These are phyloP conservation scores for Poa pratensis DNA, from an alignment of 176 grass and related monocot species.

Conservation along the genomic window DNA sequence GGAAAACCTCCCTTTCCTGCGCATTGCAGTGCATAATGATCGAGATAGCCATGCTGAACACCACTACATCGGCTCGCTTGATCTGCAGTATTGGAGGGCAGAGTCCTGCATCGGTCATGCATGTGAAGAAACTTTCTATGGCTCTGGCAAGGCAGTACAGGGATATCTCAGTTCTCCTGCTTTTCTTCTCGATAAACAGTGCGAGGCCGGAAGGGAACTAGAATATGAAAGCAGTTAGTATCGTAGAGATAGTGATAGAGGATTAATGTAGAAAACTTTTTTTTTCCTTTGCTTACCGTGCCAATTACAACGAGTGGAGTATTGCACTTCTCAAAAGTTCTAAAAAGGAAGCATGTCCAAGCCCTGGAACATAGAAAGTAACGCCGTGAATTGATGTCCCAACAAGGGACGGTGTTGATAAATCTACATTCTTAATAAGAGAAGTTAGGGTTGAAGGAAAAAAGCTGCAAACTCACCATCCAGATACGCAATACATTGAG, in stretches of 20 bases:
- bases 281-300: constrained; percentile 54
- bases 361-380: constrained; percentile 60
- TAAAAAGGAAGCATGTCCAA: constrained; percentile 93
- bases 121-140: constrained; percentile 95
- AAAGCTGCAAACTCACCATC: constrained; percentile 65
- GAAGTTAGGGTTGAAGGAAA: background rate
- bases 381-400: constrained; percentile 33
- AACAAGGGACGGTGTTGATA: background rate
- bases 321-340: constrained; percentile 66
- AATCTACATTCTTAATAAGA: background rate
- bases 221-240: constrained; percentile 34
- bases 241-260: constrained; percentile 14
- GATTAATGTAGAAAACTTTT: background rate
- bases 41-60: constrained; percentile 85
- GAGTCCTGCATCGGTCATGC: constrained; percentile 71
- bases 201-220: constrained; percentile 88
- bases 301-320: constrained; percentile 70
- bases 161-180: constrained; percentile 86
- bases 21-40: constrained; percentile 99
- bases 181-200: constrained; percentile 96
- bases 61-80: constrained; percentile 76
- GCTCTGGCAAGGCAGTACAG: constrained; percentile 91
- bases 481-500: constrained; percentile 83
- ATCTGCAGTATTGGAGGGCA: constrained; percentile 79
- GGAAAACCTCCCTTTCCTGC: constrained; percentile 89